Percentiles rank a stretch among this genome's conserved stretches.
These are phyloP conservation scores for Sechiopsis laciniata DNA, from an alignment of 306 rosid genomes.

Conservation along the genomic window DNA sequence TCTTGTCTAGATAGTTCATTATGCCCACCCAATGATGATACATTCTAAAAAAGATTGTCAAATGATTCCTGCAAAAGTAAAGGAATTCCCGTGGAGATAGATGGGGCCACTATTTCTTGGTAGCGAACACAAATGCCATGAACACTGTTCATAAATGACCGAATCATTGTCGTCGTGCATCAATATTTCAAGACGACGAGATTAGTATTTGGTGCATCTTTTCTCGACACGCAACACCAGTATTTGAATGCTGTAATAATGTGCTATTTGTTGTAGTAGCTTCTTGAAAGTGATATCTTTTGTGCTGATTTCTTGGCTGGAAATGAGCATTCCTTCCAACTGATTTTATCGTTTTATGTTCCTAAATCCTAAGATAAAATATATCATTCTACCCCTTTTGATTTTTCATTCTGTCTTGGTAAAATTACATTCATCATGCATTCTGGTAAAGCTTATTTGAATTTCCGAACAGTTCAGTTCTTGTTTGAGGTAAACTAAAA, in stretches of 20 bases:
- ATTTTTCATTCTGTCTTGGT: not conserved
- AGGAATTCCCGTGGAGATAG: no score
- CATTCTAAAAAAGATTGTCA: not conserved
- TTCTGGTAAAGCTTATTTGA: not conserved
- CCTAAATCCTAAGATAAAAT: not conserved
- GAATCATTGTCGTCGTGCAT: not conserved
- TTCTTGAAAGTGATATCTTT: not conserved
- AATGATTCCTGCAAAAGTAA: not conserved
- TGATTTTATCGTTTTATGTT: not conserved
- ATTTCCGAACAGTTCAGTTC: not conserved
- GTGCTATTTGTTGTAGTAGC: not conserved
- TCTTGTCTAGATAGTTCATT: not conserved
- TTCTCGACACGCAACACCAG: not conserved
- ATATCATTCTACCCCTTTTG: not conserved
- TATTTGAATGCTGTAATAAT: no score
- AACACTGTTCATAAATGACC: not conserved
- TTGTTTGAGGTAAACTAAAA: not conserved
- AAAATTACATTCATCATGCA: not conserved
- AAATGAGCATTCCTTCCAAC: not conserved
- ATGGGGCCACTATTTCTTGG: not conserved
- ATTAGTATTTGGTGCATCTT: not conserved
- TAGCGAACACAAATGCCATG: not conserved
- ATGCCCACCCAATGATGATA: not conserved
- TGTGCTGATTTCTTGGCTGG: constrained; percentile 11
- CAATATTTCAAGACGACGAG: not conserved